Percentiles rank a stretch among this genome's conserved stretches.
Conservation (phyloP, 192 early-diverging fungal genomes). For the Podila verticillata region DNA sequence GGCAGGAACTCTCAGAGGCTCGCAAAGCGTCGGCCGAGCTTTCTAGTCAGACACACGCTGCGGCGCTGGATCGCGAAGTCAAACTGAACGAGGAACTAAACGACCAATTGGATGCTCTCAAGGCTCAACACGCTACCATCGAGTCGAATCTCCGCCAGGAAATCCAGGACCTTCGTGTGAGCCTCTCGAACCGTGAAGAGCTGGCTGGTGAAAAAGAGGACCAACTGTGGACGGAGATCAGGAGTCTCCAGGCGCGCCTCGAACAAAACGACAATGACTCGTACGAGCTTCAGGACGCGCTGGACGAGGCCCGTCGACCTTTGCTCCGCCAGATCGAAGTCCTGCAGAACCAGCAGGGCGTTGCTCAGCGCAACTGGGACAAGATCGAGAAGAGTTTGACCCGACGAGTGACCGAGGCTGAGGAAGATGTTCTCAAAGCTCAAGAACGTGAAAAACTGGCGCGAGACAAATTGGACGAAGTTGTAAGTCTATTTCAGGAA, state of each 20-base stretch:
- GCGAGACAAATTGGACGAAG: conserved; percentile 24
- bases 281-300: conserved; percentile 44
- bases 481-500: conserved; percentile 7
- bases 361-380: conserved; percentile 54
- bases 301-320: conserved; percentile 57
- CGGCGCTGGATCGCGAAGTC: conserved; percentile 58
- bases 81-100: conserved; percentile 55
- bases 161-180: conserved; percentile 57
- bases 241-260: conserved; percentile 48
- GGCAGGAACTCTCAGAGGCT: conserved; percentile 36
- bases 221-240: conserved; percentile 49
- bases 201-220: conserved; percentile 56
- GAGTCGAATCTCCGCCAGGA: conserved; percentile 33
- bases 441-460: conserved; percentile 26
- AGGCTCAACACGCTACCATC: conserved; percentile 33
- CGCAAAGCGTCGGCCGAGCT: conserved; percentile 35
- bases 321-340: conserved; percentile 57
- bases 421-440: conserved; percentile 25
- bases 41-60: conserved; percentile 48
- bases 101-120: conserved; percentile 37
- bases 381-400: conserved; percentile 51
- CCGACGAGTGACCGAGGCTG: conserved; percentile 32
- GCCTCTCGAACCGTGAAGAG: conserved; percentile 52
- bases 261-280: conserved; percentile 52
- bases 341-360: conserved; percentile 53